Percentiles rank a stretch among this genome's conserved stretches.
These are phyloP conservation scores for Tetrapyrgos nigripes DNA, from an alignment of 1,284 basidiomycete species.

Conservation along the genomic window DNA sequence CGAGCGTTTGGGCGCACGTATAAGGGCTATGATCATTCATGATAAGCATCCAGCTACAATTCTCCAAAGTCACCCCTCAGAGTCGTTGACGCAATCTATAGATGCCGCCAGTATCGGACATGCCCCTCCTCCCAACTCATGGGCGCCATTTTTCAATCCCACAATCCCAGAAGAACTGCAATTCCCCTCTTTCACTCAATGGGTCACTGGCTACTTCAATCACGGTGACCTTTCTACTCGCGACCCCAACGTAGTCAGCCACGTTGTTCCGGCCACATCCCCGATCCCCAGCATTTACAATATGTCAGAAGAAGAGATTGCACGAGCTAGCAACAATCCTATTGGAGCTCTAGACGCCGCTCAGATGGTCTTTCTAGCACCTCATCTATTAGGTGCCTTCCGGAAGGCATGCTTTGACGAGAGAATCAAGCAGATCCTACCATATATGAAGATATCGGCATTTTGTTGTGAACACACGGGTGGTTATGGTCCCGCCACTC, in stretches of 20 bases:
- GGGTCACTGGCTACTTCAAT: conserved; percentile 41
- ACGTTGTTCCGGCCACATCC: conserved; percentile 22
- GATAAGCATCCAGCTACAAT: conserved; percentile 25
- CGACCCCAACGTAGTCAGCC: conserved; percentile 24
- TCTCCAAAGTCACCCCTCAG: not conserved
- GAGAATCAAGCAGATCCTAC: too few relatives aligned
- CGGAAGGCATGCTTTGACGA: too few relatives aligned
- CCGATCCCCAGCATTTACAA: conserved; percentile 26
- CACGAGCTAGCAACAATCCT: too few relatives aligned
- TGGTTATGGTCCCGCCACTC: conserved; percentile 21
- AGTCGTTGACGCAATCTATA: conserved; percentile 36
- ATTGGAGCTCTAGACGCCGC: too few relatives aligned
- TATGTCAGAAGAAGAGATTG: conserved; percentile 23
- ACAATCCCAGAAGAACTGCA: conserved; percentile 26
- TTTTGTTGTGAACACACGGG: too few relatives aligned
- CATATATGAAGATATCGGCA: too few relatives aligned
- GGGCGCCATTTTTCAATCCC: conserved; percentile 24
- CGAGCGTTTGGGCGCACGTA: conserved; percentile 23
- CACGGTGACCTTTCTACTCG: conserved; percentile 37
- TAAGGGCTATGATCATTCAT: conserved; percentile 36
- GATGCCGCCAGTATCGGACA: conserved; percentile 33
- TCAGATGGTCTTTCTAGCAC: too few relatives aligned
- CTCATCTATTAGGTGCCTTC: too few relatives aligned
- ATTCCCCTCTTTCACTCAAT: conserved; percentile 27
- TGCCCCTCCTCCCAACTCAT: conserved; percentile 18